Percentiles rank a stretch among this genome's conserved stretches.
Conservation (phyloP, 192 early-diverging fungal genomes). For the Irineochytrium annulatum region DNA sequence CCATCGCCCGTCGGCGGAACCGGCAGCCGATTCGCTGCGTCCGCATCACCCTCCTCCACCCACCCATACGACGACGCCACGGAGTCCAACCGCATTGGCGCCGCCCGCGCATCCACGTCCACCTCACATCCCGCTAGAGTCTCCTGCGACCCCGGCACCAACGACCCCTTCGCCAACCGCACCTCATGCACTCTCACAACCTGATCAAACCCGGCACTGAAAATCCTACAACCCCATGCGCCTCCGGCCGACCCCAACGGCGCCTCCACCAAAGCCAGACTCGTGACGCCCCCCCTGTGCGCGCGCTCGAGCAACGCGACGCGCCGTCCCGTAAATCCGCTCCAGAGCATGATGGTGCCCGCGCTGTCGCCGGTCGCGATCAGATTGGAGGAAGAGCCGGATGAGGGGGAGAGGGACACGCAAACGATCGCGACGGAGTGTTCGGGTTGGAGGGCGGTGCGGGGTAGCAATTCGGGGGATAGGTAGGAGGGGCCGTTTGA, state of each 20-base stretch:
- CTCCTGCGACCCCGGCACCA: no score
- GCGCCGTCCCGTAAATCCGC: slow-evolving; percentile 28
- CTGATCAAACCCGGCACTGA: slow-evolving; percentile 29
- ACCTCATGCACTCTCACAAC: slow-evolving; percentile 20
- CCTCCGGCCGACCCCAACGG: neutral
- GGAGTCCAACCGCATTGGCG: no score
- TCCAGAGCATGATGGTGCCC: slow-evolving; percentile 34
- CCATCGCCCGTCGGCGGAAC: no score
- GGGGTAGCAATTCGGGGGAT: neutral
- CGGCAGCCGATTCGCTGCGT: no score
- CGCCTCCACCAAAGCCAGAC: slow-evolving; percentile 19
- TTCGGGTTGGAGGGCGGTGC: neutral
- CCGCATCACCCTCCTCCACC: no score
- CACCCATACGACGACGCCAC: no score
- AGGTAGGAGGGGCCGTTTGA: neutral
- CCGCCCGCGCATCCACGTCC: no score
- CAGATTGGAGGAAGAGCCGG: slow-evolving; percentile 8
- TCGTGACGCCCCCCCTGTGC: slow-evolving; percentile 33
- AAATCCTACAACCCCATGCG: neutral
- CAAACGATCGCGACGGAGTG: slow-evolving; percentile 12
- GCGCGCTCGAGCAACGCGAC: slow-evolving; percentile 17
- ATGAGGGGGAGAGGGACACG: neutral
- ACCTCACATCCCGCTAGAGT: no score
- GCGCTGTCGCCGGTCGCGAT: slow-evolving; percentile 29
- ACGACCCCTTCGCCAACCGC: neutral